Evolutionary conservation across 768 basidiomycete species (phyloP).

Genomic region (Amyloporia xantha): DNA sequence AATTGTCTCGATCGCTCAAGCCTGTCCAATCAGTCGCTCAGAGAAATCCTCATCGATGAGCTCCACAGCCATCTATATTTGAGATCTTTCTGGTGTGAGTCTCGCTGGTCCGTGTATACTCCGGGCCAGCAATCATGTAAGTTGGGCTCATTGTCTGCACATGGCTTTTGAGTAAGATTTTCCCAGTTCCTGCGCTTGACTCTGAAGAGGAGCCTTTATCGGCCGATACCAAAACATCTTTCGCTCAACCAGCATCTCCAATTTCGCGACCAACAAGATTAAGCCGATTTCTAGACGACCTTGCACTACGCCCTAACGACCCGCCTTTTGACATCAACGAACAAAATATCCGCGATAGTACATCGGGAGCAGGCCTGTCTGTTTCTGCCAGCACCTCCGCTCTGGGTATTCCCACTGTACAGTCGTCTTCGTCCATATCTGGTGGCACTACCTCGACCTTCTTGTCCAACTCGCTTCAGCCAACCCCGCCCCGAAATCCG

Average conservation of each 20-base stretch:
- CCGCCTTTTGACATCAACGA: slow-evolving; percentile 61
- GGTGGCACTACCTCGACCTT: slow-evolving; percentile 8
- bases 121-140: slow-evolving; percentile 73
- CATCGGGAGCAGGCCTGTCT: slow-evolving; percentile 14
- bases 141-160: slow-evolving; percentile 23
- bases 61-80: slow-evolving; percentile 96
- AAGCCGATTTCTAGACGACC: slow-evolving; percentile 53
- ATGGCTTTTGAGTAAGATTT: background rate
- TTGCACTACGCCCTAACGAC: slow-evolving; percentile 71
- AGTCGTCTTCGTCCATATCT: slow-evolving; percentile 17
- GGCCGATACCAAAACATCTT: slow-evolving; percentile 11
- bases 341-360: slow-evolving; percentile 23
- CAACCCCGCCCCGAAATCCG: slow-evolving; percentile 47
- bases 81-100: slow-evolving; percentile 94
- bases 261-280: slow-evolving; percentile 43
- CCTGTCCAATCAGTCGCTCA: slow-evolving; percentile 54
- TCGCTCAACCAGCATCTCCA: slow-evolving; percentile 30
- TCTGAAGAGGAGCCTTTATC: slow-evolving; percentile 44
- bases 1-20: background rate
- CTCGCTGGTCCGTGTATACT: slow-evolving; percentile 81
- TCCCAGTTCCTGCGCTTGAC: slow-evolving; percentile 58
- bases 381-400: slow-evolving; percentile 9
- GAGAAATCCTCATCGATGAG: slow-evolving; percentile 92
- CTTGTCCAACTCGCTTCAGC: slow-evolving; percentile 12
- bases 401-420: slow-evolving; percentile 11